Percentiles rank a stretch among this genome's conserved stretches.
phyloP scores from a whole-genome alignment of 164 flowering plant species.

The Liriodendron chinense region DNA sequence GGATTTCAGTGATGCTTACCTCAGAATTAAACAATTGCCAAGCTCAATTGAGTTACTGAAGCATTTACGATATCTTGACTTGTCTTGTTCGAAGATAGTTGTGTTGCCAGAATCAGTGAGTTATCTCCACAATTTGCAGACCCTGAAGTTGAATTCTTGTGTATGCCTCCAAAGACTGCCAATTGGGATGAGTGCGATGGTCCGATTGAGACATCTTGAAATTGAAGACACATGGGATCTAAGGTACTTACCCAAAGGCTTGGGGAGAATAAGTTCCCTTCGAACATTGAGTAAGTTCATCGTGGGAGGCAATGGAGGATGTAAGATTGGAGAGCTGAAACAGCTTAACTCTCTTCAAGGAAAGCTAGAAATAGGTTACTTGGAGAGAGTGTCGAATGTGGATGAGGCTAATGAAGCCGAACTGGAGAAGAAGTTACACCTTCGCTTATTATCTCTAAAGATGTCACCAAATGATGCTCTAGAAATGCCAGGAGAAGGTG shows the following conservation, averaged over 20 bases:
- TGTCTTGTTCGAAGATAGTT: background rate
- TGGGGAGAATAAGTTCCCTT: conserved; percentile 1
- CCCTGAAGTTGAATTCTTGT: conserved; percentile 15
- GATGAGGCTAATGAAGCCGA: background rate
- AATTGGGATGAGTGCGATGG: background rate
- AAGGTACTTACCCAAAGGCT: background rate
- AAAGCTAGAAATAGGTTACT: background rate
- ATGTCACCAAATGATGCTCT: too few relatives aligned
- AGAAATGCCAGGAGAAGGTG: background rate
- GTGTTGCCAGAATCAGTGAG: conserved; percentile 18
- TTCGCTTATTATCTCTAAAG: background rate
- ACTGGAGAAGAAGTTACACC: background rate
- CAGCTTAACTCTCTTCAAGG: background rate
- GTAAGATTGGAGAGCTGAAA: conserved; percentile 2
- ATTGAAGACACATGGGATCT: background rate
- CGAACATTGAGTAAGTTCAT: conserved; percentile 3
- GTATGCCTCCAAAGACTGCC: background rate
- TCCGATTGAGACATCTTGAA: conserved; percentile 6
- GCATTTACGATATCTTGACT: conserved; percentile 8
- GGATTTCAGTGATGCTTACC: conserved; percentile 5
- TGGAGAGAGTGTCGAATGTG: background rate
- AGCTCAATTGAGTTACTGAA: conserved; percentile 2
- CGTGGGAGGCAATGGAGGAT: background rate
- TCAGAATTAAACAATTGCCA: background rate
- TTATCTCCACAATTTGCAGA: background rate